Evolutionary conservation across 1,284 basidiomycete genomes (phyloP), one percentile per base, ranked within the genome.

Genomic region (Pseudozyma tsukubaensis): DNA sequence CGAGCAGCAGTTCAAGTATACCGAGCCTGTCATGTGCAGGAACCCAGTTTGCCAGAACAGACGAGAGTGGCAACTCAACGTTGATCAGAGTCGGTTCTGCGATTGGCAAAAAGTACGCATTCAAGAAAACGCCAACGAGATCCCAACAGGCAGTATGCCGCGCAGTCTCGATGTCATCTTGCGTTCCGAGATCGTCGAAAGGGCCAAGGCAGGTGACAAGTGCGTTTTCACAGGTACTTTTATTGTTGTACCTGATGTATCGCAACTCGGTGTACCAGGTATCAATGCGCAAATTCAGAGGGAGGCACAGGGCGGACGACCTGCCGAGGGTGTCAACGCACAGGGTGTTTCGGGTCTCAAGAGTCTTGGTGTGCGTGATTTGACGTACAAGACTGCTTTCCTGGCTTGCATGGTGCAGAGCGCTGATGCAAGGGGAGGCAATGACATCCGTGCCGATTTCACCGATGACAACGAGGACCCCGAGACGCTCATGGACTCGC

Each of bases 71-170:
- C 91, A 95, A 83, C 89, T 99, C 55, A 93, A 95, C 83, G 94
- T 98, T 58, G 96, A 99, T 84, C 92, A 92, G 63, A 96, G 94
- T 49, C 95, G 94, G 83, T 99, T 99, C 85, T 92, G 93, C 9
- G 97, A 99, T 85, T 99, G 97, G 97, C 97, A 99, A 85, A 98
- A 97, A 85, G 94, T 99, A 45, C 91, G 97, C 57, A 98, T 99
- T 59, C 97, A 99, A 84, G 97, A 99, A 86, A 99, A 99, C 82
- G 92, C 96, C 13, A 97, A 95, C 50, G 96, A 99, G 86, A 99
- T 99, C 67, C 97, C 97, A 0, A 99, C 96, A 0, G 97, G 97
- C 1, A 94, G 92, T 10, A 99, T 69, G 66, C 76, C 61, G 2
- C 40, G 92, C 91, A 87, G 87, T 21, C 87, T 99, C 55, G 97